Base-by-base conservation (phyloP, 2,329 filamentous ascomycete species). In the Orbilia javanica region DNA sequence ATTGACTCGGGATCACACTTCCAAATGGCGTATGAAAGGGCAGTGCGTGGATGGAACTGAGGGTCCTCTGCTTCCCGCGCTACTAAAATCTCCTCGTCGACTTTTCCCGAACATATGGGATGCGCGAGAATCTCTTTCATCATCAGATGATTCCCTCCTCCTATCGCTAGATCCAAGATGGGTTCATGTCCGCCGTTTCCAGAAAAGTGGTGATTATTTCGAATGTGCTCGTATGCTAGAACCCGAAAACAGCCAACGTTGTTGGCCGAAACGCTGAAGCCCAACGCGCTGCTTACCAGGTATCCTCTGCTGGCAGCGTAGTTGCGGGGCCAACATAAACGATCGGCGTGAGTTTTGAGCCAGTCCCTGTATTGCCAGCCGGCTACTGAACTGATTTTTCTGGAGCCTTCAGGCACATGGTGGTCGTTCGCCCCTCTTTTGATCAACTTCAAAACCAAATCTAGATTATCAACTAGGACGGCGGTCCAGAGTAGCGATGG, bases 401-500 rank as follows among this genome's bases (percentile, higher is more conserved):
- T 15, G n/a, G n/a, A 42, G 18, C 7, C 7, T 13, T 15, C 1
- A 8, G 4, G 6, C 18, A n/a, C 29, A 31, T 7, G 29, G 29
- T 7, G 29, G 10, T 67, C 64, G 1, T 52, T 34, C 15, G 48
- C 64, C 22, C 64, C 64, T 4, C 5, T 5, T 3, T 52, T 20
- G 8, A 71, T 42, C 13, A 71, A 22, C 0, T 42, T 1, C 2
- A 44, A 71, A 8, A 71, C 18, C 20, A 53, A 29, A 20, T 42
- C 10, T 6, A 44, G 55, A 7, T 18, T 31, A 22, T 52, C 36
- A 15, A 31, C 44, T 0, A 71, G 13, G 20, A 70, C 44, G 15
- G 67, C 67, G 0, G 67, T 63, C 55, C 67, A 71, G 4, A 71
- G 55, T 34, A 71, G 44, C 4, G 53, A 52, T n/a, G 52, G 66